Base-by-base conservation (phyloP, 768 basidiomycete genomes). In the Collybia mongolica region DNA sequence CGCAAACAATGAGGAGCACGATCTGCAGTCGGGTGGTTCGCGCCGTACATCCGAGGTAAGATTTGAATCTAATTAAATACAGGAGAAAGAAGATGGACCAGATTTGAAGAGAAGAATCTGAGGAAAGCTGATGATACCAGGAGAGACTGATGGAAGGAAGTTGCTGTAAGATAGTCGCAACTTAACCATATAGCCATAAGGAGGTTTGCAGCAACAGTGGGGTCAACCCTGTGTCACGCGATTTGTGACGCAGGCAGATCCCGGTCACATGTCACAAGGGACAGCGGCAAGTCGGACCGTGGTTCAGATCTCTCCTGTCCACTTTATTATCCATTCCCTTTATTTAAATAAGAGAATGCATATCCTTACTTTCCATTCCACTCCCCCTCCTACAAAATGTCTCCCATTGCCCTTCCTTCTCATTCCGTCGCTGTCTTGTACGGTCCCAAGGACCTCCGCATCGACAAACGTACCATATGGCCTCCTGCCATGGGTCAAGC, bases 341-440 rank as follows among this genome's bases (percentile, higher is more conserved):
- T 52, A 48, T 37, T 39, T 55, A 57, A 57, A 60, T 54, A 57
- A 48, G 18, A 5, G 38, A 39, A 44, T 26, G 47, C 26, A 40
- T 51, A 44, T 53, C 48, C 32, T 44, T 46, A 41, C 45, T 53
- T 50, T 46, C 53, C 54, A 51, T 55, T 60, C 58, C 53, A 35
- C 48, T 54, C 52, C 40, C 53, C 48, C 32, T 46, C 49, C 51
- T 49, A 51, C 42, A 52, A 39, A 29, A 73, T 73, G 67, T 71
- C 73, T 54, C 72, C 71, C 38, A 57, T 67, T 35, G 76, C 79
- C 39, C 71, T 83, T 57, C 76, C 74, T 36, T 67, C 80, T 12
- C 83, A 90, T 45, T 69, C 73, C 47, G 88, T 91, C 46, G 88
- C 83, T 46, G 90, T 97, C 60, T 87, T 96, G 52, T 80, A 92